A percentile compares a stretch with the other conserved stretches of the same genome.
These are phyloP conservation scores for Sisymbrium irio DNA, from an alignment of 345 rosid genomes.

Conservation along the genomic window DNA sequence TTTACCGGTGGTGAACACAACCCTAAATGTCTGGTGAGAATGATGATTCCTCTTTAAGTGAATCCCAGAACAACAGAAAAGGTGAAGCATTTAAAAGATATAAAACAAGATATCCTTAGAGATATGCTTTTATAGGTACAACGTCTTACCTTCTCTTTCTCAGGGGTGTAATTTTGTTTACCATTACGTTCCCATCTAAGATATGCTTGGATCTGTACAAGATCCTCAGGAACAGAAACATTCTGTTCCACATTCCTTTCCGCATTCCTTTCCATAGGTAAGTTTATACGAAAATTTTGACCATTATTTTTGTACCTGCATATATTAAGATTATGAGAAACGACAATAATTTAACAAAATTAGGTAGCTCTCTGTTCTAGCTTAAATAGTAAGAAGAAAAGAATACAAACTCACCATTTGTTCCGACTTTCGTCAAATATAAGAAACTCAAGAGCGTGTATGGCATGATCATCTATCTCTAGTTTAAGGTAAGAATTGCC, in stretches of 20 bases:
- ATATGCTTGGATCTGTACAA: slow-evolving; percentile 93
- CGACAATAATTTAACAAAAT: background rate
- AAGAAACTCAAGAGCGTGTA: slow-evolving; percentile 88
- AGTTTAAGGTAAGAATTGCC: slow-evolving; percentile 57
- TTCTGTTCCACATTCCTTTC: slow-evolving; percentile 40
- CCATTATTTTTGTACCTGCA: slow-evolving; percentile 90
- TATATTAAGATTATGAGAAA: slow-evolving; percentile 24
- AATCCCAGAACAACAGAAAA: slow-evolving; percentile 11
- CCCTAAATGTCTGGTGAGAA: slow-evolving; percentile 10
- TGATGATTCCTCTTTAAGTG: slow-evolving; percentile 12
- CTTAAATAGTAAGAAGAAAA: slow-evolving; percentile 6
- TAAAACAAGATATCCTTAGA: background rate
- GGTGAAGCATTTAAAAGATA: slow-evolving; percentile 9
- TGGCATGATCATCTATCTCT: slow-evolving; percentile 77
- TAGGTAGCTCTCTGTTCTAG: slow-evolving; percentile 8
- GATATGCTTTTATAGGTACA: slow-evolving; percentile 4
- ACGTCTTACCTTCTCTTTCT: slow-evolving; percentile 43
- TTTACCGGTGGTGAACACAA: slow-evolving; percentile 8
- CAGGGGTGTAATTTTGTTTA: slow-evolving; percentile 78
- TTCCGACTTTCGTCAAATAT: slow-evolving; percentile 75
- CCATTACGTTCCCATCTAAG: slow-evolving; percentile 97
- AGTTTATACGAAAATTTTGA: slow-evolving; percentile 68
- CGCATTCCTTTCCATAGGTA: slow-evolving; percentile 51
- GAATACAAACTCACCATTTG: slow-evolving; percentile 62
- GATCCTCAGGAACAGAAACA: slow-evolving; percentile 81